Evolutionary conservation across 768 basidiomycete genomes (phyloP).

Genomic region (Amanita exitialis): DNA sequence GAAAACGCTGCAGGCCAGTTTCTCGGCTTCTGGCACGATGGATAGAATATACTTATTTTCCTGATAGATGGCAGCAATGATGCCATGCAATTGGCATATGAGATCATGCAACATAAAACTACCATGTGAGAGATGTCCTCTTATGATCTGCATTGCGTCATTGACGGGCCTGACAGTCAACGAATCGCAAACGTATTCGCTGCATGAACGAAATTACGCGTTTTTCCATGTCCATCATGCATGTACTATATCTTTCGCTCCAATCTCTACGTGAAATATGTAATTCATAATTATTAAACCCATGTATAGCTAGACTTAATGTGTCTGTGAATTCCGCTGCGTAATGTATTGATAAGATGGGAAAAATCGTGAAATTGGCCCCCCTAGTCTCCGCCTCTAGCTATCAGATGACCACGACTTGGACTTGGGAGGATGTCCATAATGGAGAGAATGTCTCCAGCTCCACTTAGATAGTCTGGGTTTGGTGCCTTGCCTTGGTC

Average conservation of each 20-base stretch:
- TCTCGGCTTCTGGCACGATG: background rate
- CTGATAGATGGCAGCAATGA: background rate
- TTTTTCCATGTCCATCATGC: background rate
- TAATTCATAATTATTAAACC: slow-evolving; percentile 2
- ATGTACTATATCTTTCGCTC: background rate
- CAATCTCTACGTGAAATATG: background rate
- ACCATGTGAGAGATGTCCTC: slow-evolving; percentile 16
- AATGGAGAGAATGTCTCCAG: too few species aligned
- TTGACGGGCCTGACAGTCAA: slow-evolving; percentile 13
- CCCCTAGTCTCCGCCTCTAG: background rate
- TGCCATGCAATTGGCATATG: slow-evolving; percentile 12
- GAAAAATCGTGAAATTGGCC: background rate
- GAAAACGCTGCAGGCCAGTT: background rate
- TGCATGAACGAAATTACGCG: slow-evolving; percentile 3
- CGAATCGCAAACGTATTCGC: slow-evolving; percentile 24
- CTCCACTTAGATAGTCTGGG: background rate
- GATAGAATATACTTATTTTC: slow-evolving; percentile 4
- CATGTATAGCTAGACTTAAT: slow-evolving; percentile 4
- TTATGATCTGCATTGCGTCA: background rate
- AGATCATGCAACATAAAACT: slow-evolving; percentile 20
- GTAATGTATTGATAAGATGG: slow-evolving; percentile 2
- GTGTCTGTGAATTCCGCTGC: background rate
- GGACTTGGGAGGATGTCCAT: background rate
- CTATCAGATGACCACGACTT: background rate
- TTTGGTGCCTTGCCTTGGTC: background rate